Conservation (phyloP, 768 basidiomycete genomes). For the Saitozyma sp. region DNA sequence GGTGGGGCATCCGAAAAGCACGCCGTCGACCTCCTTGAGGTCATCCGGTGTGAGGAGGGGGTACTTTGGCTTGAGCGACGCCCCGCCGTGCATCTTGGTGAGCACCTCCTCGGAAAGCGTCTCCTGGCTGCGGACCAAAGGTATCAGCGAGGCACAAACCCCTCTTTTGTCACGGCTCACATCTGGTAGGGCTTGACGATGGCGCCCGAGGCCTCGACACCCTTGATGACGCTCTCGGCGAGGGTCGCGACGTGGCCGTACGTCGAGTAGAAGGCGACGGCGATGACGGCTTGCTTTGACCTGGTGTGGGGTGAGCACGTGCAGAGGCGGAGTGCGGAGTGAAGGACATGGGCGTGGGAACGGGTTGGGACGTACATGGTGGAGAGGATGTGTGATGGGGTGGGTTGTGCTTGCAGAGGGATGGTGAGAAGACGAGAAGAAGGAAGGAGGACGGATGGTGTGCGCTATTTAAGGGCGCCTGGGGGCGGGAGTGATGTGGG, state of each 20-base stretch:
- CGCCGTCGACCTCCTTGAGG: conserved; percentile 63
- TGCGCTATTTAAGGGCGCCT: no score
- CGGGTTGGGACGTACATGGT: no score
- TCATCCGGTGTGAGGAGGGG: conserved; percentile 64
- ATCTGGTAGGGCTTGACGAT: conserved; percentile 55
- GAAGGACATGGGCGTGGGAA: no score
- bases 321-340: no score
- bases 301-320: no score
- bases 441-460: no score
- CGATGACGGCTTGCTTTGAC: conserved; percentile 28
- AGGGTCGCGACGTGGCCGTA: conserved; percentile 52
- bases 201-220: conserved; percentile 50
- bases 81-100: conserved; percentile 65
- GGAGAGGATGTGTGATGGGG: no score
- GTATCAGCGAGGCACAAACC: background rate
- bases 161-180: conserved; percentile 28
- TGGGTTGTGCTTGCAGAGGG: no score
- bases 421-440: no score
- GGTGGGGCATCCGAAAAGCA: conserved; percentile 63
- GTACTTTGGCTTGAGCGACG: conserved; percentile 62
- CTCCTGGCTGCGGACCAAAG: conserved; percentile 57
- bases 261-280: conserved; percentile 47
- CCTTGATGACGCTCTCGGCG: conserved; percentile 49
- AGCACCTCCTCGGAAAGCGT: conserved; percentile 72
- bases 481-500: no score